Percentiles rank a stretch among this genome's conserved stretches.
Conservation (phyloP, 768 basidiomycete genomes). For the Mycena metata region DNA sequence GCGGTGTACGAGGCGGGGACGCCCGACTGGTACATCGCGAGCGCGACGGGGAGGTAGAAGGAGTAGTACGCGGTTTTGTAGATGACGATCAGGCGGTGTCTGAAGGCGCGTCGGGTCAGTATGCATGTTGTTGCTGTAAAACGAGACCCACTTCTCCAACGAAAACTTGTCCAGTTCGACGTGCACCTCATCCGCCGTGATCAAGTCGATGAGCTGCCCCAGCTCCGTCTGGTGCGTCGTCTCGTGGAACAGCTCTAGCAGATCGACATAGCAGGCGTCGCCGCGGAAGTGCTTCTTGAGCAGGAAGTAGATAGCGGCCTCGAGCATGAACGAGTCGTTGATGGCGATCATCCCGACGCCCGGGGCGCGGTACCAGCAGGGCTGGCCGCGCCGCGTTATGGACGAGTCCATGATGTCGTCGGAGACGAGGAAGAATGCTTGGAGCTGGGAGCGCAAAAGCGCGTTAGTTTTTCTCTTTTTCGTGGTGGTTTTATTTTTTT, state of each 20-base stretch:
- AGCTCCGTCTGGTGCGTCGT: slow-evolving; percentile 93
- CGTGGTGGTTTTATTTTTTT: too few relatives aligned
- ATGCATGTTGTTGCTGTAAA: not conserved
- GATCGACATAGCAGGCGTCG: slow-evolving; percentile 87
- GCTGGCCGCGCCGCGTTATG: slow-evolving; percentile 93
- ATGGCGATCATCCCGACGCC: slow-evolving; percentile 87
- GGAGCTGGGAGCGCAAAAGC: slow-evolving; percentile 67
- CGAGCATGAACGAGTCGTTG: slow-evolving; percentile 98
- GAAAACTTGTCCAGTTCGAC: slow-evolving; percentile 93
- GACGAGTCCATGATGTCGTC: slow-evolving; percentile 99
- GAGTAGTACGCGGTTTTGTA: slow-evolving; percentile 99
- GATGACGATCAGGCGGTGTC: slow-evolving; percentile 92
- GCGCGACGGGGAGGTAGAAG: slow-evolving; percentile 98
- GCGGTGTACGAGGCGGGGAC: slow-evolving; percentile 66
- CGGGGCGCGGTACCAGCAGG: slow-evolving; percentile 89
- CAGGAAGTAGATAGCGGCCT: slow-evolving; percentile 91
- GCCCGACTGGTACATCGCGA: slow-evolving; percentile 85
- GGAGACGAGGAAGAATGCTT: slow-evolving; percentile 97
- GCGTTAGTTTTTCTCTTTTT: too few relatives aligned
- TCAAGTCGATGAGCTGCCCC: slow-evolving; percentile 95
- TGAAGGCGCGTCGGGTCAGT: slow-evolving; percentile 44
- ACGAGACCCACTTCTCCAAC: slow-evolving; percentile 73
- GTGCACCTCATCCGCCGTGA: slow-evolving; percentile 92
- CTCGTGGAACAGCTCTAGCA: slow-evolving; percentile 94
- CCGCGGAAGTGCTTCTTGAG: slow-evolving; percentile 88